phyloP scores from a whole-genome alignment of 176 grass and related monocot genomes.

The Zea luxurians region DNA sequence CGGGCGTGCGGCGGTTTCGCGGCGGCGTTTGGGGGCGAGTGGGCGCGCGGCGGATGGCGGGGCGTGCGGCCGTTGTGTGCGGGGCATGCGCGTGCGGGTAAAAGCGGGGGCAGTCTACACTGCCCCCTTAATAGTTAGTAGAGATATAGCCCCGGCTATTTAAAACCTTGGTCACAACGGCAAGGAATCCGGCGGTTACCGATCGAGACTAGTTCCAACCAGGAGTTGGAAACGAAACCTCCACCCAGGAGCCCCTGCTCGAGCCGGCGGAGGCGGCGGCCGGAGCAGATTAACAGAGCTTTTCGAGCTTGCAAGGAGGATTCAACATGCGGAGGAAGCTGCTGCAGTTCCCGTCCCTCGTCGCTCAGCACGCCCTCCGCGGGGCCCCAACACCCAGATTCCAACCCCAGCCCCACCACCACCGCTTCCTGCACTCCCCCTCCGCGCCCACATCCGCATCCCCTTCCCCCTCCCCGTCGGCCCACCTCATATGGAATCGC shows the following conservation, averaged over 20 bases:
- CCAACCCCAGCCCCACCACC: constrained; percentile 6
- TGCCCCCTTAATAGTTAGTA: too few species aligned
- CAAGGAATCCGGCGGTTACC: neutral
- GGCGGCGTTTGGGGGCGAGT: too few species aligned
- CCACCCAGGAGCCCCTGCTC: neutral
- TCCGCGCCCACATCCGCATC: neutral
- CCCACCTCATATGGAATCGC: constrained; percentile 29
- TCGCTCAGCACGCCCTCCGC: constrained; percentile 43
- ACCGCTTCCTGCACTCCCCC: constrained; percentile 28
- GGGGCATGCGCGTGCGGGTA: too few species aligned
- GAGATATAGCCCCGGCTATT: too few species aligned
- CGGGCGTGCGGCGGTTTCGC: too few species aligned
- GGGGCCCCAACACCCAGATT: constrained; percentile 22
- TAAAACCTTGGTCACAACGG: neutral
- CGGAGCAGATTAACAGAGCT: neutral
- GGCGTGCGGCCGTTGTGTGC: too few species aligned
- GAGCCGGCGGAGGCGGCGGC: neutral
- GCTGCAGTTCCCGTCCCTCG: constrained; percentile 36
- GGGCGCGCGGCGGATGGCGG: too few species aligned
- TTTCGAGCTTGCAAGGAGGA: neutral
- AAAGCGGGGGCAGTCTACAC: too few species aligned
- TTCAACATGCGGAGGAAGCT: constrained; percentile 38
- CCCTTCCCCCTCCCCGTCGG: neutral
- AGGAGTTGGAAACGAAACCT: neutral
- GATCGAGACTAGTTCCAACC: neutral